phyloP scores from a whole-genome alignment of 768 basidiomycete genomes.

The Mycena kentingensis region DNA sequence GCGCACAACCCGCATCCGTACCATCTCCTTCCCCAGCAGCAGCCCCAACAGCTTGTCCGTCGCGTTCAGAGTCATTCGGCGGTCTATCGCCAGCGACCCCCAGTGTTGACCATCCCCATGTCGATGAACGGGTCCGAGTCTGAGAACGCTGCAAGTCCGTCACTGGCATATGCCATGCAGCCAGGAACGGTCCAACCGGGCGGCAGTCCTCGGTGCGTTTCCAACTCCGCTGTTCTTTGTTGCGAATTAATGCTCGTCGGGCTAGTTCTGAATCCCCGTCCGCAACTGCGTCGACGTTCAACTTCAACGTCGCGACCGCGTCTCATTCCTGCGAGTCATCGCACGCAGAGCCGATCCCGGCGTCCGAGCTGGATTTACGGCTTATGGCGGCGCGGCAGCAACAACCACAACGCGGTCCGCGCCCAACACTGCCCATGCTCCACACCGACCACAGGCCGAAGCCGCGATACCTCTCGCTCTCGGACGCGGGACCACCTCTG shows the following conservation, averaged over 20 bases:
- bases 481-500: background rate
- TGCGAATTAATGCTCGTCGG: background rate
- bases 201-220: slow-evolving; percentile 26
- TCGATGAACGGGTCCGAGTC: slow-evolving; percentile 5
- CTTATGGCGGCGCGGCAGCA: too few species aligned
- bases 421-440: background rate
- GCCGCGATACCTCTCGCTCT: background rate
- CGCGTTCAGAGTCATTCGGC: slow-evolving; percentile 31
- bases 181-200: slow-evolving; percentile 14
- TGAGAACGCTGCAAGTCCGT: too few species aligned
- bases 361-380: slow-evolving; percentile 13
- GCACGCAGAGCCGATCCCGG: slow-evolving; percentile 6
- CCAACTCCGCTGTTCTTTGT: background rate
- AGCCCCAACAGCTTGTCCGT: slow-evolving; percentile 24
- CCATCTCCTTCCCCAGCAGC: slow-evolving; percentile 2
- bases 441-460: background rate
- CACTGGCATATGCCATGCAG: too few species aligned
- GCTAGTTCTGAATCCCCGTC: slow-evolving; percentile 11
- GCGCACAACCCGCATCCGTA: slow-evolving; percentile 7
- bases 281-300: slow-evolving; percentile 3
- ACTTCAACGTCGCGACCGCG: background rate
- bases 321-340: slow-evolving; percentile 6
- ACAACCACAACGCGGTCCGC: slow-evolving; percentile 1
- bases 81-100: slow-evolving; percentile 19
- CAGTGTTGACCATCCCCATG: slow-evolving; percentile 2